Percentiles rank a stretch among this genome's conserved stretches.
Conservation (phyloP, 2,329 filamentous ascomycete species). For the Aspergillus japonicus region DNA sequence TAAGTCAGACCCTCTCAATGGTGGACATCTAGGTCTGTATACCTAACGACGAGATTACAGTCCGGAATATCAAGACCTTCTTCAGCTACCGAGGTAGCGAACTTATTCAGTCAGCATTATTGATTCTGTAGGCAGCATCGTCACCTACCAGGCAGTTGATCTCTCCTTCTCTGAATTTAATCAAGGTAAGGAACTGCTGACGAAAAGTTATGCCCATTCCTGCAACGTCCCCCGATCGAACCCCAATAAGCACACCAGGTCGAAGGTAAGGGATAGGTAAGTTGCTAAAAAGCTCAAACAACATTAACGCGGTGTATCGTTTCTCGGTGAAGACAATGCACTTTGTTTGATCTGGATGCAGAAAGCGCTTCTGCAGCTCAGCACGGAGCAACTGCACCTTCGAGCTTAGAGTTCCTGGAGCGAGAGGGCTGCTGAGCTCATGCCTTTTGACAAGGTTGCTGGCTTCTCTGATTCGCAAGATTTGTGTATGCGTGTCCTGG, state of each 20-base stretch:
- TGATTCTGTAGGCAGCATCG: constrained; percentile 2
- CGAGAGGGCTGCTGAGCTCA: constrained; percentile 42
- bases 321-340: constrained; percentile 88
- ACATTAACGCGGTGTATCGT: constrained; percentile 71
- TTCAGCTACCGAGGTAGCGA: constrained; percentile 65
- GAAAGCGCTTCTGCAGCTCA: constrained; percentile 64
- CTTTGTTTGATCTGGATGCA: constrained; percentile 55
- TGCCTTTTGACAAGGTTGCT: constrained; percentile 56
- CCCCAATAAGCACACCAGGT: constrained; percentile 64
- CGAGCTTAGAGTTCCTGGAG: constrained; percentile 58
- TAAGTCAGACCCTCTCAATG: constrained; percentile 3
- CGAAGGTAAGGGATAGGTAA: constrained; percentile 60
- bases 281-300: constrained; percentile 65
- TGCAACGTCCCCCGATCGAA: constrained; percentile 50
- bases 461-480: constrained; percentile 59
- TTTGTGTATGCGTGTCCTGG: constrained; percentile 52
- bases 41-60: constrained; percentile 63
- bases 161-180: constrained; percentile 60
- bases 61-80: constrained; percentile 66
- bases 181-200: constrained; percentile 71
- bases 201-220: constrained; percentile 67
- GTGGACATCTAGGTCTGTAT: not conserved
- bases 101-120: constrained; percentile 34
- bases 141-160: constrained; percentile 54
- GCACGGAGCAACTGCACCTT: constrained; percentile 67